A percentile compares a stretch with the other conserved stretches of the same genome.
Conservation (phyloP, 2,329 filamentous ascomycete species). For the Trichoderma polysporum region DNA sequence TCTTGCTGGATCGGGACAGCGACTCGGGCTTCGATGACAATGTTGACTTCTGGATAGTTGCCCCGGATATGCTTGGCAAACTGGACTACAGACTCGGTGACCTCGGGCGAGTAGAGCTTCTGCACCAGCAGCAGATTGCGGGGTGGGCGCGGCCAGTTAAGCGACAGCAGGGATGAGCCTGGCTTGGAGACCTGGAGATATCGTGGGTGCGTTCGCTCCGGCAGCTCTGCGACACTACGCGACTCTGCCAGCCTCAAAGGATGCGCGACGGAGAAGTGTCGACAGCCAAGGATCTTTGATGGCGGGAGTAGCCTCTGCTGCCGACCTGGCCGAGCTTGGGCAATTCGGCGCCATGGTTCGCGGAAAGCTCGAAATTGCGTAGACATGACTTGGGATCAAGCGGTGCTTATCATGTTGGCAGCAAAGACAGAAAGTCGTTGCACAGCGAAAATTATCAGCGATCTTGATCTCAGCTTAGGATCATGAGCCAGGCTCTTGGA, state of each 20-base stretch:
- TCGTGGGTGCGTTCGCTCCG: conserved; percentile 36
- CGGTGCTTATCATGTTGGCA: conserved; percentile 17
- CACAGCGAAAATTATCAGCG: background rate
- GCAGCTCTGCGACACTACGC: conserved; percentile 36
- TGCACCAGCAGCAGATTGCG: conserved; percentile 59
- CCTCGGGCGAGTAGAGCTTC: conserved; percentile 56
- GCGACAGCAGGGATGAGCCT: conserved; percentile 53
- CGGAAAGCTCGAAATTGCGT: conserved; percentile 10
- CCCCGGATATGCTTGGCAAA: conserved; percentile 70
- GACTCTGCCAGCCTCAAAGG: conserved; percentile 36
- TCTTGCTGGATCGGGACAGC: conserved; percentile 69
- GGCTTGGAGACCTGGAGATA: conserved; percentile 44
- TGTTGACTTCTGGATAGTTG: conserved; percentile 76
- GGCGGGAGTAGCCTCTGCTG: background rate
- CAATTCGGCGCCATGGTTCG: conserved; percentile 17
- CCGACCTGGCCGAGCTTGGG: conserved; percentile 15
- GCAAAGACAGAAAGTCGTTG: background rate
- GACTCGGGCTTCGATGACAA: conserved; percentile 78
- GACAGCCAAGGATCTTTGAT: conserved; percentile 19
- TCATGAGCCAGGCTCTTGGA: background rate
- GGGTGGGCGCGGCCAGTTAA: conserved; percentile 55
- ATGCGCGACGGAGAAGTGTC: conserved; percentile 51
- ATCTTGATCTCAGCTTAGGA: background rate
- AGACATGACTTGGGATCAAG: conserved; percentile 18
- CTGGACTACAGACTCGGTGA: conserved; percentile 51